Evolutionary conservation across 306 rosid species (phyloP).

Genomic region (Prunus mume): DNA sequence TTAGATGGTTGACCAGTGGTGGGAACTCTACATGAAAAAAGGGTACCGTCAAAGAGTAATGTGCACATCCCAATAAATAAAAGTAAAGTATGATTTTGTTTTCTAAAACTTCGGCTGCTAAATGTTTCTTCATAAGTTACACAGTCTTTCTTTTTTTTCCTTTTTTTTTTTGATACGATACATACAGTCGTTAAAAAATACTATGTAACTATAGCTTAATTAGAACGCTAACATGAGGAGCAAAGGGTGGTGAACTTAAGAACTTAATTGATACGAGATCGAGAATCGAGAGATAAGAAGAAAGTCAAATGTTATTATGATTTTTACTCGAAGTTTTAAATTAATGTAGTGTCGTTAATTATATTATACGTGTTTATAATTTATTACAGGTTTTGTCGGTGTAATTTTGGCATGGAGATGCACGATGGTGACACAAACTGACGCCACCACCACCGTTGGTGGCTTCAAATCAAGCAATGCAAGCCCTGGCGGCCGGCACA

Average conservation of each 20-base stretch:
- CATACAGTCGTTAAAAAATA: too few species aligned
- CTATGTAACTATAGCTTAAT: too few species aligned
- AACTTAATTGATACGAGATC: not conserved
- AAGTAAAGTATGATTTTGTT: too few species aligned
- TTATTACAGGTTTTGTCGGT: slow-evolving; percentile 8
- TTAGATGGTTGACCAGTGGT: not conserved
- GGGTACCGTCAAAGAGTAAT: not conserved
- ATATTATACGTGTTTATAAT: not conserved
- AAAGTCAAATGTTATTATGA: slow-evolving; percentile 21
- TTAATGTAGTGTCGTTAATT: not conserved
- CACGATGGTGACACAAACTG: slow-evolving; percentile 13
- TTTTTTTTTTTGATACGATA: too few species aligned
- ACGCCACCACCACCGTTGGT: slow-evolving; percentile 17
- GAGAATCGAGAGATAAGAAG: slow-evolving; percentile 8
- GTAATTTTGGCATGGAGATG: slow-evolving; percentile 1
- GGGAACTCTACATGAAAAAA: not conserved
- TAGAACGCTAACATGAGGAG: slow-evolving; percentile 8
- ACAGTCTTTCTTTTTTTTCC: too few species aligned
- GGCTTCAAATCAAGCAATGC: not conserved
- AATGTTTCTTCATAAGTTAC: too few species aligned
- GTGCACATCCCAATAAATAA: not conserved
- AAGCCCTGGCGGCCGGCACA: not conserved
- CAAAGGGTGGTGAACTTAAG: slow-evolving; percentile 14
- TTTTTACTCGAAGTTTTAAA: slow-evolving; percentile 11
- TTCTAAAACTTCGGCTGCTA: too few species aligned